phyloP scores from a whole-genome alignment of 495 filamentous ascomycete species.

The Barbatosphaeria neglecta region DNA sequence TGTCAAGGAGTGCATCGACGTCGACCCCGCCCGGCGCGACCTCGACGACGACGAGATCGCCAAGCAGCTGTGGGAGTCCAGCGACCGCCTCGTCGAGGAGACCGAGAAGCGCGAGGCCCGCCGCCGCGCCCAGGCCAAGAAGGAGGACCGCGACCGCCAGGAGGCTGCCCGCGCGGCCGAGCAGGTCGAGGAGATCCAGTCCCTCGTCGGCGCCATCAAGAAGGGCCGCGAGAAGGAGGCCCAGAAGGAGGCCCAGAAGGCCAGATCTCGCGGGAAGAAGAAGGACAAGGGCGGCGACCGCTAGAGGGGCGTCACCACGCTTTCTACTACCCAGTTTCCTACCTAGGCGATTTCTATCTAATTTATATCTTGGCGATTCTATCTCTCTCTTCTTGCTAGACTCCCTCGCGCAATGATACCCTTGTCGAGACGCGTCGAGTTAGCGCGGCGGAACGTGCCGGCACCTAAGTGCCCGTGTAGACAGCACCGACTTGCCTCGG shows the following conservation, averaged over 20 bases:
- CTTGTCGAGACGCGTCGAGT: too few species aligned
- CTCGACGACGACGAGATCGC: slow-evolving; percentile 67
- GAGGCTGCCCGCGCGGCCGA: slow-evolving; percentile 25
- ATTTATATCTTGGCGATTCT: too few species aligned
- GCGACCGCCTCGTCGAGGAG: slow-evolving; percentile 72
- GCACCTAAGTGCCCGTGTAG: background rate
- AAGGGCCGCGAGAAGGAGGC: slow-evolving; percentile 21
- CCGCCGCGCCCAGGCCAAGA: slow-evolving; percentile 54
- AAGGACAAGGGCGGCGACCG: slow-evolving; percentile 2
- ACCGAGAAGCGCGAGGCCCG: slow-evolving; percentile 72
- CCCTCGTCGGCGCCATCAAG: slow-evolving; percentile 27
- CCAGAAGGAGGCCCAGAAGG: slow-evolving; percentile 6
- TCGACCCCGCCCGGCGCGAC: slow-evolving; percentile 57
- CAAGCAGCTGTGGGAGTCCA: slow-evolving; percentile 77
- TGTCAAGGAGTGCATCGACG: slow-evolving; percentile 78
- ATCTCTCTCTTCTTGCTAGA: too few species aligned
- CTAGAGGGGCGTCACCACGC: background rate
- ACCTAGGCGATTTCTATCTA: background rate
- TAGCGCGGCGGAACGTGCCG: too few species aligned
- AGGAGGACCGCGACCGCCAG: slow-evolving; percentile 29
- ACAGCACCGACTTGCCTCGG: background rate
- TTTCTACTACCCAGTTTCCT: background rate
- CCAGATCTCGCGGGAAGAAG: background rate
- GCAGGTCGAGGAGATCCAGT: slow-evolving; percentile 30
- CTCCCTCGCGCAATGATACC: too few species aligned